phyloP scores from a whole-genome alignment of 805 yeast species.

The Clavispora santaluciae region DNA sequence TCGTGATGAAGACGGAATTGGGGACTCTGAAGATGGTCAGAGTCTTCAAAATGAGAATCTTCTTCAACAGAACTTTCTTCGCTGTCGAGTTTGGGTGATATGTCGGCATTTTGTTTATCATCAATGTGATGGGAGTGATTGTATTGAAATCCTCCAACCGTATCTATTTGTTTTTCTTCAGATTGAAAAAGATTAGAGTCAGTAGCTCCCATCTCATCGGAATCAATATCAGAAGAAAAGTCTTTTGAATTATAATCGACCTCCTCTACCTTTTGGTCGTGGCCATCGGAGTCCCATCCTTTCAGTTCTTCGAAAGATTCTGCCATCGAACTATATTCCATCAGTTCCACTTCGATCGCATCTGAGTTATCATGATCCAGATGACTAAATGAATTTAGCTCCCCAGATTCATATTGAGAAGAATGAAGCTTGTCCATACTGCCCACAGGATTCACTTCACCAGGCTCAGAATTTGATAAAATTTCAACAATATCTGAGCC shows the following conservation, averaged over 20 bases:
- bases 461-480: background rate
- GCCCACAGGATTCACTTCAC: background rate
- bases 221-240: too few species aligned
- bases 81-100: too few species aligned
- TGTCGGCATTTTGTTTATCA: too few species aligned
- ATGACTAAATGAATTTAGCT: background rate
- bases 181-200: too few species aligned
- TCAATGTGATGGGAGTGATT: too few species aligned
- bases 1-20: too few species aligned
- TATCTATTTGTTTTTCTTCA: too few species aligned
- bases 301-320: slow-evolving; percentile 1
- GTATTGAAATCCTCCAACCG: too few species aligned
- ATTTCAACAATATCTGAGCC: slow-evolving; percentile 12
- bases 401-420: background rate
- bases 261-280: background rate
- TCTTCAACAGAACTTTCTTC: too few species aligned
- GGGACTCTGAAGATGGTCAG: too few species aligned
- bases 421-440: background rate
- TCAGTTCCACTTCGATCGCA: background rate
- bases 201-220: too few species aligned
- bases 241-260: background rate
- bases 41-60: too few species aligned
- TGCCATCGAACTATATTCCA: background rate
- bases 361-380: background rate
- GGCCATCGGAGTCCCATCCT: background rate